These are phyloP conservation scores for Grosmannia penicillata DNA, from an alignment of 2,329 filamentous ascomycete genomes.

Conservation along the genomic window DNA sequence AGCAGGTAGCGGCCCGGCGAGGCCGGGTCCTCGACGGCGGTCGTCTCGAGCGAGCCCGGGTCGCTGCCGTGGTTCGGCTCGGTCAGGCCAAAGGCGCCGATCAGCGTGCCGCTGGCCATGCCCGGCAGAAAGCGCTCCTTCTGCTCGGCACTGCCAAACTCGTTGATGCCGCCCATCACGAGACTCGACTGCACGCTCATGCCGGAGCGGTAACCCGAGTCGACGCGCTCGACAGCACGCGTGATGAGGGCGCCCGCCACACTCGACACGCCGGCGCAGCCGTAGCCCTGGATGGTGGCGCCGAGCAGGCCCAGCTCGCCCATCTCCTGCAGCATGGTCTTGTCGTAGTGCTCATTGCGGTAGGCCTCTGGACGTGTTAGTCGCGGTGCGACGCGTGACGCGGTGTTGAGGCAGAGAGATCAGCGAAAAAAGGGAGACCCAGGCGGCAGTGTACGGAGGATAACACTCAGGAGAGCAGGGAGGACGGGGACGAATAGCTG, in stretches of 20 bases:
- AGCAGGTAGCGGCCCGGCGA: constrained; percentile 65
- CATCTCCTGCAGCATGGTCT: constrained; percentile 71
- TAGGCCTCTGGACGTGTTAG: constrained; percentile 24
- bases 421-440: not conserved
- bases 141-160: constrained; percentile 65
- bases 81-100: constrained; percentile 73
- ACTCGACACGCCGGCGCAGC: constrained; percentile 67
- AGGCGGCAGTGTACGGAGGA: not conserved
- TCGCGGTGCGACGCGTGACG: not conserved
- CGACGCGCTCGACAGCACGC: constrained; percentile 71
- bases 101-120: constrained; percentile 60
- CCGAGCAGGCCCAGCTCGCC: constrained; percentile 69
- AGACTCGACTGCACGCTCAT: constrained; percentile 82
- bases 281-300: constrained; percentile 70
- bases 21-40: constrained; percentile 59
- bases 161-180: constrained; percentile 74
- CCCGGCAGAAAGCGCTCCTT: constrained; percentile 66
- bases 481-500: not conserved
- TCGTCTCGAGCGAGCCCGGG: constrained; percentile 72
- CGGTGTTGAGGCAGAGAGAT: not conserved
- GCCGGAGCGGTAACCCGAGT: constrained; percentile 72
- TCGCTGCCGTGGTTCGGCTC: constrained; percentile 84
- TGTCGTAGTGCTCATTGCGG: constrained; percentile 69
- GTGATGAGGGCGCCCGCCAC: constrained; percentile 75
- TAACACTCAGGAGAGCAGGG: not conserved